These are phyloP conservation scores for Barnettozyma salicaria DNA, from an alignment of 805 yeast species.

Conservation along the genomic window DNA sequence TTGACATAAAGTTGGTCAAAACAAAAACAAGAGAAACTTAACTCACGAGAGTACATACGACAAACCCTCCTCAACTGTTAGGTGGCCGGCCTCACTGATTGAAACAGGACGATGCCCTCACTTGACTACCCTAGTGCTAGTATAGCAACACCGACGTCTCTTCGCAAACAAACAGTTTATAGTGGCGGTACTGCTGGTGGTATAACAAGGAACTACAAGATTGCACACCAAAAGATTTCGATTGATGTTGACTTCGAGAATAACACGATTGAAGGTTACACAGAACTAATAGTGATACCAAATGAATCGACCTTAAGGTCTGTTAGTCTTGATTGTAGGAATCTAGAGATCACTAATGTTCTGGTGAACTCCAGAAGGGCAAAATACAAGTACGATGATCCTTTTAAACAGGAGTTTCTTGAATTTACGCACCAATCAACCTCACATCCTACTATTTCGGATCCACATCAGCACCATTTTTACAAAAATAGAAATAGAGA, in stretches of 20 bases:
- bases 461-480: conserved; percentile 51
- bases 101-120: conserved; percentile 13
- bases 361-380: conserved; percentile 57
- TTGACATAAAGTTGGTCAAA: no score
- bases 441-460: conserved; percentile 6
- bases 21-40: no score
- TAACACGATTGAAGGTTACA: conserved; percentile 56
- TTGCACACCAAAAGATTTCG: conserved; percentile 80
- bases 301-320: conserved; percentile 48
- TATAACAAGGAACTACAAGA: conserved; percentile 44
- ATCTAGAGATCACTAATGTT: conserved; percentile 58
- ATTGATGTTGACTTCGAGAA: conserved; percentile 74
- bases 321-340: conserved; percentile 75
- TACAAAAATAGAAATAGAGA: conserved; percentile 48
- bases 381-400: conserved; percentile 51
- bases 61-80: no score
- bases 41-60: no score
- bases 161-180: conserved; percentile 10
- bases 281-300: conserved; percentile 81
- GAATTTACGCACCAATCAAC: conserved; percentile 27
- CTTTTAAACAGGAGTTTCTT: conserved; percentile 34
- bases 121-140: conserved; percentile 19
- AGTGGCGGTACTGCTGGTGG: no score
- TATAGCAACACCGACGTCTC: conserved; percentile 15
- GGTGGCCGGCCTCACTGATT: not conserved